These are phyloP conservation scores for Melastoma malabathricum DNA, from an alignment of 345 rosid genomes.

Conservation along the genomic window DNA sequence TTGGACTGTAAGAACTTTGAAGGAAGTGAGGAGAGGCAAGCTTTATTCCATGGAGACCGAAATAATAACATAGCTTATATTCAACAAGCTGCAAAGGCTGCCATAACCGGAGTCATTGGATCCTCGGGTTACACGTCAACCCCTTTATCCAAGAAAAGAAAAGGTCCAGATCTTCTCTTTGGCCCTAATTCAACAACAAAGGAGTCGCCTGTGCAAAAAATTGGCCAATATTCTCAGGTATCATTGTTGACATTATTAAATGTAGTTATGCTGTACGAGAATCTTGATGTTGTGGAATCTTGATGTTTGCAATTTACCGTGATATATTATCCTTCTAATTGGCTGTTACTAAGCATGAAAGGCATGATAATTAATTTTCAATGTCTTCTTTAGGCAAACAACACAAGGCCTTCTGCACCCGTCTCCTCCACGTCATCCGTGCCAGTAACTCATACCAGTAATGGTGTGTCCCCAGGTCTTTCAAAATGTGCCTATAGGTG, in stretches of 20 bases:
- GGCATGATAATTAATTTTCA: background rate
- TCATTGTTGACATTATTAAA: constrained; percentile 1
- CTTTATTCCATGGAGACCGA: constrained; percentile 34
- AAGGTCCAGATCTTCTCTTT: constrained; percentile 24
- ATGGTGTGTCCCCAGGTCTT: constrained; percentile 26
- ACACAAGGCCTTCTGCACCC: constrained; percentile 34
- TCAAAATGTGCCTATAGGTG: constrained; percentile 85
- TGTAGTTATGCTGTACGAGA: no score
- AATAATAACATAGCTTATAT: constrained; percentile 29
- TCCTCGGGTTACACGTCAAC: constrained; percentile 44
- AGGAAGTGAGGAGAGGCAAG: constrained; percentile 55
- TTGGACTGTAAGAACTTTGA: constrained; percentile 71
- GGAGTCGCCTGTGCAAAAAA: constrained; percentile 48
- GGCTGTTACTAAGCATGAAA: no score
- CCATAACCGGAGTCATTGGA: constrained; percentile 46
- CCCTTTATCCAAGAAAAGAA: constrained; percentile 39
- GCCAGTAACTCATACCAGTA: constrained; percentile 37
- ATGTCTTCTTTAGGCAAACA: constrained; percentile 37
- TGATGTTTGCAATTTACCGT: no score
- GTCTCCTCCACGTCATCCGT: constrained; percentile 28
- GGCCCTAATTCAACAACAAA: constrained; percentile 19
- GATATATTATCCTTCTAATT: no score
- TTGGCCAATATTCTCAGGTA: constrained; percentile 68
- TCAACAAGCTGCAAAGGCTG: constrained; percentile 65
- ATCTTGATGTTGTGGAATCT: no score